Base-by-base conservation (phyloP, 768 basidiomycete genomes). In the Grammothele lineata region DNA sequence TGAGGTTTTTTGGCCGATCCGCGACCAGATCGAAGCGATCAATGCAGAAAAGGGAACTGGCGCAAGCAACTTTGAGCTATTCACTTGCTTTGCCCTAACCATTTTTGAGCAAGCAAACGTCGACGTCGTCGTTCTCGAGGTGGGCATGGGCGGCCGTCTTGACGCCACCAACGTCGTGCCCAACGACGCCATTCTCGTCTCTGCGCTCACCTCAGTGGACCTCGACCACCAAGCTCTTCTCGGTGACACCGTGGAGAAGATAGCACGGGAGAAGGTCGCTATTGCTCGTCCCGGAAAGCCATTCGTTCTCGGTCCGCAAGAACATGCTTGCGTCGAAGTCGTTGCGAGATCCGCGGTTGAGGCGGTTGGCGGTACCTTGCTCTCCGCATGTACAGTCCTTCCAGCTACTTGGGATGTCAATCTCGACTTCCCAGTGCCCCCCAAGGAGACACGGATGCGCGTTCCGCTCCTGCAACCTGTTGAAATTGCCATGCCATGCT, bases 161-260 rank as follows among this genome's bases (percentile, higher is more conserved):
- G 96, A 98, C 62, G 95, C 96, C 17, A 99, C 96, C 3, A 99
- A 99, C 62, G 76, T 87, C 44, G 78, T 98, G 17, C 77, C 88
- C 2, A 77, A 85, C 37, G 71, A 76, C 1, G 69, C 69, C 41
- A 76, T 94, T 34, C 65, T 92, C 25, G 80, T 84, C 1, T 90
- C 88, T n/a, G 87, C 81, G 25, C 71, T 98, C 22, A 91, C 93
- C 0, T 67, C 83, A 3, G 88, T 98, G 18, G 94, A 92, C 64
- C 70, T 98, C 35, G 96, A 99, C 67, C 96, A 98, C 64, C 92
- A 94, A 54, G 77, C 78, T 3, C 92, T 95, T 61, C 74, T 99
- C 21, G 96, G 96, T 0, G 63, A 77, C 44, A 86, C 89, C 0
- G 67, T 92, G 4, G 71, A 69, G 11, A 77, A 72, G 23, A 98